Evolutionary conservation across 106 monocot genomes (phyloP), one percentile per base, ranked within the genome.

Genomic region (Alisma plantagoaquatica): DNA sequence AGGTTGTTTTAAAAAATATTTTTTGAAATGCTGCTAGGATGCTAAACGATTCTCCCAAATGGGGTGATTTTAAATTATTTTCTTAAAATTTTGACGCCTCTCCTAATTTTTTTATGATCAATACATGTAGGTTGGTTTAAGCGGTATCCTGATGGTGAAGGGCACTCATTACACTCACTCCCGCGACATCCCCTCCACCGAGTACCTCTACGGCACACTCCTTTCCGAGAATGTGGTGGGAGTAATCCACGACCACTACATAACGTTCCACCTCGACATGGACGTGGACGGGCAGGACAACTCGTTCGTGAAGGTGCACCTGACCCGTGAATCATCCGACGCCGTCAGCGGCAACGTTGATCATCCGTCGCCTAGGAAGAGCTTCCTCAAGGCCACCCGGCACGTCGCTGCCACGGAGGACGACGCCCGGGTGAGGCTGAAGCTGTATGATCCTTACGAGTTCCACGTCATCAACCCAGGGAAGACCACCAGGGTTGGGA

Each of bases 231-330:
- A 81, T 59, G 41, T 91, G 10, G 73, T 91, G 27, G 91, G 91
- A 33, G 81, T 85, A n/a, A 78, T 72, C 41, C 85, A 91, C 29
- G 91, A 91, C 57, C 91, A 91, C 75, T 91, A 56, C 72, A 59
- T 91, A 56, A 85, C 81, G 45, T 91, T 91, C 67, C 66, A 74
- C 31, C 75, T 91, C 6, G 85, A 91, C 75, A 67, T 91, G 85
- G 84, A 91, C 50, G 61, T 85, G 2, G 85, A 91, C 46, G 85
- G 91, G 23, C 24, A 50, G 4, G 77, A 70, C 41, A 91, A 85
- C 75, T 85, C 91, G 8, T 91, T 91, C 25, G 78, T 78, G 12
- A 75, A 78, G 65, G 72, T 85, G 10, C 49, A 73, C 20, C 54
- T 91, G 28, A 59, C 59, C 33, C 59, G 72, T 44, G 61, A 91